Conservation (phyloP, 2,329 filamentous ascomycete genomes). For the Fusarium sp. region DNA sequence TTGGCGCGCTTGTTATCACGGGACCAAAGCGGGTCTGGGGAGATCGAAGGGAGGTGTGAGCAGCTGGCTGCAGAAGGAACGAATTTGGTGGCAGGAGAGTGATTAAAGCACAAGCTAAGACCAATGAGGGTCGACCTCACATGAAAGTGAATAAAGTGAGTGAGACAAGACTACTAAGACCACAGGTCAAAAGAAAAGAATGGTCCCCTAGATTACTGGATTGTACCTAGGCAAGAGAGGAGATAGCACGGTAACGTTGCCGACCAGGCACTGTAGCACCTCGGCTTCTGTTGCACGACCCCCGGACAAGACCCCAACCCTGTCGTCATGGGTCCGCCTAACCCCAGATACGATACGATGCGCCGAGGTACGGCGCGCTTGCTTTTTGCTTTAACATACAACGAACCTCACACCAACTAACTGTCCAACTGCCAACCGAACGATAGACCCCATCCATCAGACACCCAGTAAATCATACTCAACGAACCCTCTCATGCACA, state of each 20-base stretch:
- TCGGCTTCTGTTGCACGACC: constrained; percentile 41
- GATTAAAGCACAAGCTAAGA: background rate
- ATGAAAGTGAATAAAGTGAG: background rate
- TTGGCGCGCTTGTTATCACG: no score
- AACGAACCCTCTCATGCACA: constrained; percentile 47
- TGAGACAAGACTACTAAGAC: background rate
- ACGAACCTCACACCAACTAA: constrained; percentile 14
- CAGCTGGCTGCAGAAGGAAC: background rate
- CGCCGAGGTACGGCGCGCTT: constrained; percentile 22
- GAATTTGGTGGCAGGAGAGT: background rate
- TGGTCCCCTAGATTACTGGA: background rate
- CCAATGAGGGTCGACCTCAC: background rate
- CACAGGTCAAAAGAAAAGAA: background rate
- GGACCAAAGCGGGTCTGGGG: background rate
- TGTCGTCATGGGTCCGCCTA: constrained; percentile 43
- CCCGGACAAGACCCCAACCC: constrained; percentile 12
- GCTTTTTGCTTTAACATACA: constrained; percentile 27
- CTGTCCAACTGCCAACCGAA: constrained; percentile 10
- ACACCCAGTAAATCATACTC: background rate
- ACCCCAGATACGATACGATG: constrained; percentile 35
- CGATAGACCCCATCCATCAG: background rate
- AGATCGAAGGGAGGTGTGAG: background rate
- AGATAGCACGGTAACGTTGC: background rate
- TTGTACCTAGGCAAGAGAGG: background rate
- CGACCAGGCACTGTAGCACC: constrained; percentile 32